These are phyloP conservation scores for Anisodus acutangulus DNA, from an alignment of 257 asterid genomes.

Conservation along the genomic window DNA sequence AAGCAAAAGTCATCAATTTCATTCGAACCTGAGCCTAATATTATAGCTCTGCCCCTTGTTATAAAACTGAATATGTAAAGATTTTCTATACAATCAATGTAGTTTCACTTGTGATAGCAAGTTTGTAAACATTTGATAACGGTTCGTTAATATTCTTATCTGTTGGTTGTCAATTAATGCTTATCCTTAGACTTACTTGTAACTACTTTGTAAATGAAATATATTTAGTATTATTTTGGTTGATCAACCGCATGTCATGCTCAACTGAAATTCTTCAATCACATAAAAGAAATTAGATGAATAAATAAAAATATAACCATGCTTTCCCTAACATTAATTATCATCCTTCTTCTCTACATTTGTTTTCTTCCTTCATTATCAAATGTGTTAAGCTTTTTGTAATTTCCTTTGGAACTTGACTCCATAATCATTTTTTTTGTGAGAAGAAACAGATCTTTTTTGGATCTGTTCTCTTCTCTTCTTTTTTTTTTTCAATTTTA, in stretches of 20 bases:
- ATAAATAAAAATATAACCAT: neutral
- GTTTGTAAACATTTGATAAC: too few relatives aligned
- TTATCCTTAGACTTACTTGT: neutral
- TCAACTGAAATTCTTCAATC: slow-evolving; percentile 10
- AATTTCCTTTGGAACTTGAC: neutral
- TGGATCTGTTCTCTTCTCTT: slow-evolving; percentile 24
- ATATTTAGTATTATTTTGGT: neutral
- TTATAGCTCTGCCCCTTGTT: accelerated
- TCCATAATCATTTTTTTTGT: slow-evolving; percentile 9
- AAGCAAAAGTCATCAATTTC: neutral
- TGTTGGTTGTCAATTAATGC: neutral
- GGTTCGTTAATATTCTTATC: neutral
- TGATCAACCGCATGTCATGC: slow-evolving; percentile 10
- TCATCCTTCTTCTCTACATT: slow-evolving; percentile 24
- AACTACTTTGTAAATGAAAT: too few relatives aligned
- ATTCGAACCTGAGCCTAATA: neutral
- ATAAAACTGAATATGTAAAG: neutral
- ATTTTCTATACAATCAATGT: neutral
- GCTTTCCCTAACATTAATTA: neutral
- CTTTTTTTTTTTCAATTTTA: too few relatives aligned
- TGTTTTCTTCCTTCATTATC: slow-evolving; percentile 16
- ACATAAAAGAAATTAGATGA: neutral
- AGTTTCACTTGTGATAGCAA: neutral
- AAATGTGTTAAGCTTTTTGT: neutral
- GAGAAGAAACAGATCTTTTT: slow-evolving; percentile 32